Evolutionary conservation across 306 rosid species (phyloP), one percentile per base, ranked within the genome.

Genomic region (Canavalia ensiformis): DNA sequence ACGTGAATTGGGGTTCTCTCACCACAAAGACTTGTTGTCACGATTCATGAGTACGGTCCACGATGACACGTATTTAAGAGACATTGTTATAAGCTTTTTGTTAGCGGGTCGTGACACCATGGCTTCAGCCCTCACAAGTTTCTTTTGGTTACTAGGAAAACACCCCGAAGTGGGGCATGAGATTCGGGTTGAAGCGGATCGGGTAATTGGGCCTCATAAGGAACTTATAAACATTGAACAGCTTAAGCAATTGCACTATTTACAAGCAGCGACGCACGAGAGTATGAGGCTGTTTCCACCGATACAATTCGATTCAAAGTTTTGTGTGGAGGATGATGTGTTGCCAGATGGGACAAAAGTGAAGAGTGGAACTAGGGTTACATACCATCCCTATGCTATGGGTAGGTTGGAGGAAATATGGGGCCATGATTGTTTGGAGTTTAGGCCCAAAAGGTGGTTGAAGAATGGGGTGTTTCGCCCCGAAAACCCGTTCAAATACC

Each of bases 91-190:
- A n/a, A 92, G 95, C 72, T 89, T 92, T 44, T 63, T 92, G 8
- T 82, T 92, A 28, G 97, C 95, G n/a, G 97, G 97, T 2, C 88
- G 97, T 1, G 97, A 92, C 84, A 92, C 97, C 1, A 87, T 92
- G 34, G 93, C 97, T 4, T 90, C 95, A 0, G 92, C 92, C 0
- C 75, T 92, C 78, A 92, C 95, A 2, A 90, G 94, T 75, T 89
- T 92, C 80, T 92, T 92, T 47, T 92, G 87, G 91, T 84, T 92
- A 0, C 8, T 90, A 46, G 84, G 85, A 0, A 74, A 84, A 1
- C 85, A 90, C 75, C 90, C 88, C 6, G 49, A 62, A 11, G 89
- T 55, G 11, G 89, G 57, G 44, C 39, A 72, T 28, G 58, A 67
- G n/a, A 86, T 90, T 63, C 86, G 44, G 30, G 50, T 13, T 0